Percentiles rank a stretch among this genome's conserved stretches.
Evolutionary conservation across 2,329 filamentous ascomycete species (phyloP).

Genomic region (Fusarium buxicola): DNA sequence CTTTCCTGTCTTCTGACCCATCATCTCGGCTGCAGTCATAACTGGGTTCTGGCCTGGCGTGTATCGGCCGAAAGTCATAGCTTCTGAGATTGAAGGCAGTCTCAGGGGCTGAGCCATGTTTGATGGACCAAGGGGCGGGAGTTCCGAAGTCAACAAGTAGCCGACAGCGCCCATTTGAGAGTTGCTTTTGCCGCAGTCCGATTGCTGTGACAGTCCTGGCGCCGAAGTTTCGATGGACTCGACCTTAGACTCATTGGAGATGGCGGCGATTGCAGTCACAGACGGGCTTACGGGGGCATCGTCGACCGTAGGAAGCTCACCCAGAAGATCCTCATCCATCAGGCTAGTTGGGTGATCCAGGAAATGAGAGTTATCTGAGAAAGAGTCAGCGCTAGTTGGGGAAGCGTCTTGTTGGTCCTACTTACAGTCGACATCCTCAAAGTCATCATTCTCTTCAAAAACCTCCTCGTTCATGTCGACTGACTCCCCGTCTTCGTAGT

Average conservation of each 20-base stretch:
- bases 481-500: neutral
- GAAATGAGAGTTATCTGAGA: constrained; percentile 10
- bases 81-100: constrained; percentile 38
- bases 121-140: constrained; percentile 15
- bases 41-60: neutral
- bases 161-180: neutral
- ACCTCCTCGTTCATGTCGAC: constrained; percentile 19
- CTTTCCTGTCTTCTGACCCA: constrained; percentile 54
- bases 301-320: neutral
- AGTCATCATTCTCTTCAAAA: constrained; percentile 43
- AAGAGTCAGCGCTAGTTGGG: constrained; percentile 20
- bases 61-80: constrained; percentile 13
- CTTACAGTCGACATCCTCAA: constrained; percentile 34
- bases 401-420: neutral
- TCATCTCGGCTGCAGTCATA: constrained; percentile 39
- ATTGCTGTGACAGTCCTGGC: neutral
- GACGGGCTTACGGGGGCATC: neutral
- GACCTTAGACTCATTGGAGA: neutral
- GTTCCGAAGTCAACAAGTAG: constrained; percentile 11
- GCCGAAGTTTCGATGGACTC: neutral
- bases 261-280: neutral
- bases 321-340: neutral
- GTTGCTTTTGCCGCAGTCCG: neutral
- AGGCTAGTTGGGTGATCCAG: neutral
- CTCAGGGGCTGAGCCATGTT: constrained; percentile 7